Percentiles rank a stretch among this genome's conserved stretches.
These are phyloP conservation scores for Zarea fungicola DNA, from an alignment of 2,329 filamentous ascomycete genomes.

Conservation along the genomic window DNA sequence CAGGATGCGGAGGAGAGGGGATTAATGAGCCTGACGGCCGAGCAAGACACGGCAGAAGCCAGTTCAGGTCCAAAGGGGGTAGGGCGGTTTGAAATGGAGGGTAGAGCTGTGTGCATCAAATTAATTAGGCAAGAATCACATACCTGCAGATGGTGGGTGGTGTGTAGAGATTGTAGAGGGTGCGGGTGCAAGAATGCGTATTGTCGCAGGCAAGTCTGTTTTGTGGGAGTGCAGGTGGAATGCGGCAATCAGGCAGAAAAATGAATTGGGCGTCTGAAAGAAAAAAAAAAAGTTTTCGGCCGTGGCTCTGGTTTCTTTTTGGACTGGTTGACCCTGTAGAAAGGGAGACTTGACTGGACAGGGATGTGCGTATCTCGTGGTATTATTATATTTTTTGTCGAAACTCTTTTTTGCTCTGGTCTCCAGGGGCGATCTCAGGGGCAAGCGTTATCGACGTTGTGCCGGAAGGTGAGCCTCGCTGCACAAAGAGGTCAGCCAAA, in stretches of 20 bases:
- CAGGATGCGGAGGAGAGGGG: no score
- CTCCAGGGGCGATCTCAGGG: conserved; percentile 2
- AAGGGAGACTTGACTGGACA: conserved; percentile 1
- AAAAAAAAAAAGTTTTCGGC: background rate
- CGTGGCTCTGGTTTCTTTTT: background rate
- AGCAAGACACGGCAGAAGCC: no score
- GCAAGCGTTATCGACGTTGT: no score
- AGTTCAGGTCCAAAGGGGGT: background rate
- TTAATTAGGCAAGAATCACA: background rate
- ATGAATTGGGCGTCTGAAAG: background rate
- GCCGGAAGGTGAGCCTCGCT: no score
- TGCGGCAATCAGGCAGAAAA: background rate
- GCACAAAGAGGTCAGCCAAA: no score
- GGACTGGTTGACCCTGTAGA: background rate
- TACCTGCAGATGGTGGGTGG: conserved; percentile 8
- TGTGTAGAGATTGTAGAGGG: background rate
- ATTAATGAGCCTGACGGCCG: no score
- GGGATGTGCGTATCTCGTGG: background rate
- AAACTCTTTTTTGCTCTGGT: background rate
- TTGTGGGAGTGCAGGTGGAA: conserved; percentile 3
- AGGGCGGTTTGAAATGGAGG: background rate
- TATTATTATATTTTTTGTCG: background rate
- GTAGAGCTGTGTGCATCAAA: background rate
- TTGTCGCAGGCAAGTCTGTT: background rate
- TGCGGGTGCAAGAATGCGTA: conserved; percentile 1